These are phyloP conservation scores for Ophiobolus disseminans DNA, from an alignment of 2,329 filamentous ascomycete species.

Conservation along the genomic window DNA sequence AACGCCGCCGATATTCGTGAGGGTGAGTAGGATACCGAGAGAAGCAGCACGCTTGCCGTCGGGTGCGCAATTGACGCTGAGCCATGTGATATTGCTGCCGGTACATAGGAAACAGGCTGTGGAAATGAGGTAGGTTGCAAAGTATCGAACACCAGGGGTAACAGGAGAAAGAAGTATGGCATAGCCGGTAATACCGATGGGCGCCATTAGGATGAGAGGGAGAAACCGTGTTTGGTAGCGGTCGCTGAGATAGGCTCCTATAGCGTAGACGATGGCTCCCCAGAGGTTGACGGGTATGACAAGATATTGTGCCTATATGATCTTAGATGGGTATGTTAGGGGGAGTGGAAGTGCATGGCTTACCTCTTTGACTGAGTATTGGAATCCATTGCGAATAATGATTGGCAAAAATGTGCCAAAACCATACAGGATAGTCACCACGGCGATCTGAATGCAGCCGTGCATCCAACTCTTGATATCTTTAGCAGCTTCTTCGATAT, in stretches of 20 bases:
- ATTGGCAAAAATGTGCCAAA: conserved; percentile 54
- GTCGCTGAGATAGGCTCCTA: conserved; percentile 51
- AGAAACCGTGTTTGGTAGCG: conserved; percentile 48
- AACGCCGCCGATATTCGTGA: conserved; percentile 46
- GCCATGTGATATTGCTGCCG: conserved; percentile 45
- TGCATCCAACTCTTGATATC: conserved; percentile 45
- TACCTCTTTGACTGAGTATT: conserved; percentile 50
- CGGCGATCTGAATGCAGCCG: conserved; percentile 49
- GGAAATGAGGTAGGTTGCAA: conserved; percentile 43
- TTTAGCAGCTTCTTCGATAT: conserved; percentile 42
- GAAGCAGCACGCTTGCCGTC: conserved; percentile 45
- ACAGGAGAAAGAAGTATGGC: conserved; percentile 39
- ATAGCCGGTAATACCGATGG: conserved; percentile 41
- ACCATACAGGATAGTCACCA: conserved; percentile 49
- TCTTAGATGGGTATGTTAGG: background rate
- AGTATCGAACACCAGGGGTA: conserved; percentile 34
- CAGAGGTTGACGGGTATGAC: conserved; percentile 53
- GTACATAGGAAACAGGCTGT: conserved; percentile 46
- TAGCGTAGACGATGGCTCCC: conserved; percentile 50
- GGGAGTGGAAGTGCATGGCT: conserved; percentile 33
- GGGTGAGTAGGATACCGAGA: conserved; percentile 39
- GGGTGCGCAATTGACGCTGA: conserved; percentile 39
- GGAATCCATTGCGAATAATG: conserved; percentile 51
- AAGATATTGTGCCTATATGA: conserved; percentile 41
- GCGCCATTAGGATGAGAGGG: conserved; percentile 42